Evolutionary conservation across 1,284 basidiomycete genomes (phyloP).

Genomic region (Pseudozyma flocculosa): DNA sequence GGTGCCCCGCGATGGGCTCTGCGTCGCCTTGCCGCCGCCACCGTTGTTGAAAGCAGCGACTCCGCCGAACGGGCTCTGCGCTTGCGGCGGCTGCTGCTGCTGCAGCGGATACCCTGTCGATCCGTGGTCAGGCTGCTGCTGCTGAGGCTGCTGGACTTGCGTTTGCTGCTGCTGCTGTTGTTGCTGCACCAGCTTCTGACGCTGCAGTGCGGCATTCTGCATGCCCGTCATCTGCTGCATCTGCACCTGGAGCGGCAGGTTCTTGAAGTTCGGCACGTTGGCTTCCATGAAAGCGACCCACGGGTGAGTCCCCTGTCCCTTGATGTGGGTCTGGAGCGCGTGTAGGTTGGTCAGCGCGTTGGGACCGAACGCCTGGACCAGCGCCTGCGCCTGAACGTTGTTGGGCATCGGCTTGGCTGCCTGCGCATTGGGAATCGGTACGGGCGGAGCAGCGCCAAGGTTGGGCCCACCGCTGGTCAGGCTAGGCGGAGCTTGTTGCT

Average conservation of each 20-base stretch:
- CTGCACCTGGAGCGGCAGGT: conserved; percentile 35
- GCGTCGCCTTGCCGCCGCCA: neutral
- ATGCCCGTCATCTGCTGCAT: conserved; percentile 40
- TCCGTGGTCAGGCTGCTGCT: neutral
- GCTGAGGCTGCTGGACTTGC: neutral
- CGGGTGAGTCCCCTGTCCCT: conserved; percentile 35
- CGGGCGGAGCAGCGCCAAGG: conserved; percentile 22
- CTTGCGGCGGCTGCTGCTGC: neutral
- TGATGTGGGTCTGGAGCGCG: conserved; percentile 35
- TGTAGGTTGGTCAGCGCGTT: conserved; percentile 41
- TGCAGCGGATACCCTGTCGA: neutral
- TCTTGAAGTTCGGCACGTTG: conserved; percentile 25
- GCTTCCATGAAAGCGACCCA: conserved; percentile 42
- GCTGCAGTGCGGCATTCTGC: conserved; percentile 18
- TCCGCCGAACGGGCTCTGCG: neutral
- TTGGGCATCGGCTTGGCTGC: conserved; percentile 17
- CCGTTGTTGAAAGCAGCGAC: no score
- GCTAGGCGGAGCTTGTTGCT: neutral
- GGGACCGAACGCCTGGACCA: conserved; percentile 42
- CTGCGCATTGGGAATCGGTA: conserved; percentile 15
- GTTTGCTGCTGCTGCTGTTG: neutral
- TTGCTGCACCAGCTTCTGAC: neutral
- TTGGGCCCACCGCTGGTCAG: conserved; percentile 10
- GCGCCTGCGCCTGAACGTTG: conserved; percentile 36
- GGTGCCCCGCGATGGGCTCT: neutral